Percentiles rank a stretch among this genome's conserved stretches.
Evolutionary conservation across 1,139 yeast species (phyloP).

Genomic region (Keqinozyma sinolaborantium): DNA sequence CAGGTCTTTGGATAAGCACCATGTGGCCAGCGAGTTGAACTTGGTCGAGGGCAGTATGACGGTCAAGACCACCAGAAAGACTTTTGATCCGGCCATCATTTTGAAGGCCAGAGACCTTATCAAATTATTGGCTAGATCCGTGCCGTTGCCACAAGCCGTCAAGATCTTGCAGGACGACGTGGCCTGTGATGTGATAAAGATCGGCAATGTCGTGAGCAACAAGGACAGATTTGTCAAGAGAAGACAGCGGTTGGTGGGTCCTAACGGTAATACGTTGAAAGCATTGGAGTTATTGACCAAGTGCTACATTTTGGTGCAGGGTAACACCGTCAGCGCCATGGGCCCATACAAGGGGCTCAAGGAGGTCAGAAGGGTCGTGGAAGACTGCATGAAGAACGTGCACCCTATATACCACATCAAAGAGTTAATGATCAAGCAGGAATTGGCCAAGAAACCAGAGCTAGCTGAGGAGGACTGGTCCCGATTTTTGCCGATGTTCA

Average conservation of each 20-base stretch:
- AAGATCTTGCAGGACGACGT: constrained; percentile 87
- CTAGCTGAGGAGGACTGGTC: constrained; percentile 97
- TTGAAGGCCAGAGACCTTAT: constrained; percentile 93
- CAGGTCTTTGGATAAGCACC: constrained; percentile 65
- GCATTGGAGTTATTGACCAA: constrained; percentile 90
- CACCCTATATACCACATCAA: constrained; percentile 97
- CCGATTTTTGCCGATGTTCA: constrained; percentile 93
- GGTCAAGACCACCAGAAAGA: constrained; percentile 91
- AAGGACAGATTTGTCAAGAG: constrained; percentile 94
- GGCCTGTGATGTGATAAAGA: constrained; percentile 95
- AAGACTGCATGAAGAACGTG: constrained; percentile 93
- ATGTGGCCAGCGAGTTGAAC: constrained; percentile 78
- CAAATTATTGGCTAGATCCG: constrained; percentile 91
- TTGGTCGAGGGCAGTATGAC: constrained; percentile 97
- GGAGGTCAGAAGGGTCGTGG: constrained; percentile 89
- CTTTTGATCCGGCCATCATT: constrained; percentile 92
- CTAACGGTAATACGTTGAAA: constrained; percentile 93
- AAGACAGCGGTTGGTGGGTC: constrained; percentile 95
- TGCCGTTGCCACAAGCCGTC: constrained; percentile 95
- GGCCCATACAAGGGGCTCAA: constrained; percentile 94
- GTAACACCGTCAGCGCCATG: constrained; percentile 96
- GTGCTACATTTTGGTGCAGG: constrained; percentile 94
- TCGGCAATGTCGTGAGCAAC: constrained; percentile 83
- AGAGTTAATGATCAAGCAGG: constrained; percentile 96
- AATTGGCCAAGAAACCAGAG: constrained; percentile 90